Evolutionary conservation across 768 basidiomycete species (phyloP).

Genomic region (Tricholomella constricta): DNA sequence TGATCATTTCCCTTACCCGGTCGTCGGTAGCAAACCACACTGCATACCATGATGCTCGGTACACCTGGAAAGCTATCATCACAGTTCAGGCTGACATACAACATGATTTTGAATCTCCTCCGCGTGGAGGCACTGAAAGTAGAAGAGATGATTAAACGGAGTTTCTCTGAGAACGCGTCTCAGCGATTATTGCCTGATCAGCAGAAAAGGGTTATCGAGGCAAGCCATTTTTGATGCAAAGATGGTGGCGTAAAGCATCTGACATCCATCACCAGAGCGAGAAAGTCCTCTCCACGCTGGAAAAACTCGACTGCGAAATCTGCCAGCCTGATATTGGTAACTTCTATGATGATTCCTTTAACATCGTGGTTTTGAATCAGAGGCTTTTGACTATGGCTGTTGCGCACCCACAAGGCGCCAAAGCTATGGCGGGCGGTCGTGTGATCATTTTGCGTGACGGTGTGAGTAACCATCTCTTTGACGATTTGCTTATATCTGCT

Average conservation of each 20-base stretch:
- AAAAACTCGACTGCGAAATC: slow-evolving; percentile 64
- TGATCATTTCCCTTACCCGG: not conserved
- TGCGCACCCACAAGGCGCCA: slow-evolving; percentile 62
- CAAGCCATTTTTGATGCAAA: slow-evolving; percentile 32
- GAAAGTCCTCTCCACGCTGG: slow-evolving; percentile 59
- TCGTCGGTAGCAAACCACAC: slow-evolving; percentile 58
- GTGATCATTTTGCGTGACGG: slow-evolving; percentile 82
- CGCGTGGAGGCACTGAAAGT: slow-evolving; percentile 95
- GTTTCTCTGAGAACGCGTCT: slow-evolving; percentile 97
- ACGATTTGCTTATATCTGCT: slow-evolving; percentile 6
- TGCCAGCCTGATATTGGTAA: slow-evolving; percentile 73
- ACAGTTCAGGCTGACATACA: slow-evolving; percentile 97
- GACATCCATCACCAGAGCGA: slow-evolving; percentile 57
- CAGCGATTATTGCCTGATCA: slow-evolving; percentile 92
- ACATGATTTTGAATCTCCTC: slow-evolving; percentile 97
- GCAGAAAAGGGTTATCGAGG: slow-evolving; percentile 85
- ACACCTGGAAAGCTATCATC: slow-evolving; percentile 89
- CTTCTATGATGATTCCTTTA: slow-evolving; percentile 73
- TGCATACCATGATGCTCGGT: slow-evolving; percentile 94
- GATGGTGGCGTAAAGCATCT: slow-evolving; percentile 5
- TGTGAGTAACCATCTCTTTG: slow-evolving; percentile 45
- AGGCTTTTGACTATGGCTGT: slow-evolving; percentile 61
- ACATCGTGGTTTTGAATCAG: slow-evolving; percentile 64
- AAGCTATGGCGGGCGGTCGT: slow-evolving; percentile 70
- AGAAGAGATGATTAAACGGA: slow-evolving; percentile 99